Evolutionary conservation across 2,329 filamentous ascomycete species (phyloP), one percentile per base, ranked within the genome.

Genomic region (Verticillium isaacii): DNA sequence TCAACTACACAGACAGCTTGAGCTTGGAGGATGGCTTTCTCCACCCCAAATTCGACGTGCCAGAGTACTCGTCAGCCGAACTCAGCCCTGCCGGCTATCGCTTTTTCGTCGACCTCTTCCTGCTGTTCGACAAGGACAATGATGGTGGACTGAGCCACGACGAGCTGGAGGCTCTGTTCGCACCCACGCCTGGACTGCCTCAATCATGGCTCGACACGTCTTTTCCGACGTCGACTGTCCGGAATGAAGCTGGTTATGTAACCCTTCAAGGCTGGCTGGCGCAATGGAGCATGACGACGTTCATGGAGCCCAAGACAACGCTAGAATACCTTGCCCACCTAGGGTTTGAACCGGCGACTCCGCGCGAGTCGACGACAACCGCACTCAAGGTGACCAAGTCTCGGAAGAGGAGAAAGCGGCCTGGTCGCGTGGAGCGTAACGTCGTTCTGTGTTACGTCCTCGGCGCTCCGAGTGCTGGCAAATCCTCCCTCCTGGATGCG

Each of bases 261-360:
- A 99, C 95, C 1, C 81, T 99, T 4, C 95, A 99, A 74, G 95
- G 95, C 2, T 99, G 95, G 95, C 85, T 99, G 41, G 95, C 95
- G 4, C 95, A 99, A 70, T 99, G 95, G 95, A 97, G 93, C 73
- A 99, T 99, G 95, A 99, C 95, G 0, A 99, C 95, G 0, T 99
- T 98, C 70, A 87, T 96, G 63, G 93, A 96, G 61, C 94, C 95
- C 14, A 96, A 95, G 72, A 97, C 92, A 0, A 98, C 95, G 0
- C 83, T 99, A 4, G 93, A 96, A 68, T 99, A 99, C 73, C 86
- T 99, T 2, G 95, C 95, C 3, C 97, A 97, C 72, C 87, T 99
- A 2, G 95, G 95, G 1, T 99, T 97, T 70, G 95, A 98, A 72
- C 89, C 91, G 2, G 80, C 86, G 2, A 90, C 90, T 68, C 80